Conservation (phyloP, 768 basidiomycete genomes). For the Zangia roseola region DNA sequence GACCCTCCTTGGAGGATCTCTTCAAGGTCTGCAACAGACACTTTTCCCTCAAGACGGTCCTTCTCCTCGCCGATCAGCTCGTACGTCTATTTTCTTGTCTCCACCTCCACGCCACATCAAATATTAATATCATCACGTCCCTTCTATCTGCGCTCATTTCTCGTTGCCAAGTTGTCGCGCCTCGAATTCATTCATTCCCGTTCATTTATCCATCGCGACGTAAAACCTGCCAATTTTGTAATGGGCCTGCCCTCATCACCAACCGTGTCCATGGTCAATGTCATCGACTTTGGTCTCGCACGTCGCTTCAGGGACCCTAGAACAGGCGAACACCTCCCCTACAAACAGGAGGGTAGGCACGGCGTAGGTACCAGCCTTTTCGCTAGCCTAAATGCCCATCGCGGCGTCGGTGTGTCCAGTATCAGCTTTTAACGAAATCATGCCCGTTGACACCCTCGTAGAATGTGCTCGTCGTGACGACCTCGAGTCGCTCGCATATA, state of each 20-base stretch:
- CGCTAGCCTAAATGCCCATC: constrained; percentile 71
- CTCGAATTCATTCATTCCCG: constrained; percentile 96
- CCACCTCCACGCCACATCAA: constrained; percentile 1
- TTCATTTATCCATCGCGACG: constrained; percentile 93
- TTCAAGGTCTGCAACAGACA: constrained; percentile 89
- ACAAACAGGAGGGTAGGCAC: constrained; percentile 68
- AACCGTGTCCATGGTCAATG: constrained; percentile 74
- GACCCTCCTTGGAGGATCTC: constrained; percentile 83
- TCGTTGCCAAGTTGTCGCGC: constrained; percentile 71
- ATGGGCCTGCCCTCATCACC: constrained; percentile 73
- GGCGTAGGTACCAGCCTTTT: constrained; percentile 80
- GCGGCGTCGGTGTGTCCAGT: constrained; percentile 60
- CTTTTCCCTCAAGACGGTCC: constrained; percentile 92
- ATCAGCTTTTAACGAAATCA: background rate
- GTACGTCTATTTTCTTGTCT: constrained; percentile 44
- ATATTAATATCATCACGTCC: constrained; percentile 11
- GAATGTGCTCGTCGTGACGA: constrained; percentile 79
- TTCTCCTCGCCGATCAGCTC: constrained; percentile 92
- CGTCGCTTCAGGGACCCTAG: constrained; percentile 71
- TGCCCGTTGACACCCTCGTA: constrained; percentile 20
- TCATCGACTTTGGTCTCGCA: constrained; percentile 86
- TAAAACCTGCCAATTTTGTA: constrained; percentile 99
- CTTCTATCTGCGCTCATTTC: constrained; percentile 21
- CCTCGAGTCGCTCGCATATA: constrained; percentile 77
- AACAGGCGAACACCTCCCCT: constrained; percentile 67